Percentiles rank a stretch among this genome's conserved stretches.
Conservation (phyloP, 805 yeast species). For the Cyberlindnera meyerae region DNA sequence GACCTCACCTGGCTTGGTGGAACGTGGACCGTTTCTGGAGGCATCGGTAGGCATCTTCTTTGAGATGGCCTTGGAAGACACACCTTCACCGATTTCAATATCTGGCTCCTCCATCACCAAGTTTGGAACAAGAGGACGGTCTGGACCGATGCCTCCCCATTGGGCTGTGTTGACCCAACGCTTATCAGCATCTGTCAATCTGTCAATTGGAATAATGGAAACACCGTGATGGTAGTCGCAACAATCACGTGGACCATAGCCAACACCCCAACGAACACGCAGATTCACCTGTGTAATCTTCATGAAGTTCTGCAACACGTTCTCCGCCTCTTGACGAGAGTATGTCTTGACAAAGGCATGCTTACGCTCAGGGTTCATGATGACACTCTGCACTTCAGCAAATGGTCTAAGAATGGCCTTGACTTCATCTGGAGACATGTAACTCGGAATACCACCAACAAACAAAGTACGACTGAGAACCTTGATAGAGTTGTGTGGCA, state of each 20-base stretch:
- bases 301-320: conserved; percentile 66
- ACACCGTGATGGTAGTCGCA: conserved; percentile 91
- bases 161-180: conserved; percentile 86
- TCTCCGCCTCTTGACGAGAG: conserved; percentile 88
- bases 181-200: conserved; percentile 91
- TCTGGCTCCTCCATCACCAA: conserved; percentile 94
- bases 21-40: conserved; percentile 78
- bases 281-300: conserved; percentile 50
- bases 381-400: conserved; percentile 89
- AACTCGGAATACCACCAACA: conserved; percentile 86
- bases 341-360: conserved; percentile 96
- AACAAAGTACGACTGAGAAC: conserved; percentile 88
- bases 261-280: conserved; percentile 98
- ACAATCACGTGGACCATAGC: conserved; percentile 98
- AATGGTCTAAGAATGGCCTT: conserved; percentile 70
- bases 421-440: conserved; percentile 73
- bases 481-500: conserved; percentile 76
- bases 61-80: conserved; percentile 86
- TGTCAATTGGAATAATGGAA: conserved; percentile 77
- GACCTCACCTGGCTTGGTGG: conserved; percentile 59
- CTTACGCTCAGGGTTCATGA: conserved; percentile 80
- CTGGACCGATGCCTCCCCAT: conserved; percentile 93
- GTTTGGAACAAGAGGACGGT: conserved; percentile 72
- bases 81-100: conserved; percentile 92
- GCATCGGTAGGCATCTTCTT: conserved; percentile 90